These are phyloP conservation scores for Caloboletus inedulis DNA, from an alignment of 1,284 basidiomycete genomes.

Conservation along the genomic window DNA sequence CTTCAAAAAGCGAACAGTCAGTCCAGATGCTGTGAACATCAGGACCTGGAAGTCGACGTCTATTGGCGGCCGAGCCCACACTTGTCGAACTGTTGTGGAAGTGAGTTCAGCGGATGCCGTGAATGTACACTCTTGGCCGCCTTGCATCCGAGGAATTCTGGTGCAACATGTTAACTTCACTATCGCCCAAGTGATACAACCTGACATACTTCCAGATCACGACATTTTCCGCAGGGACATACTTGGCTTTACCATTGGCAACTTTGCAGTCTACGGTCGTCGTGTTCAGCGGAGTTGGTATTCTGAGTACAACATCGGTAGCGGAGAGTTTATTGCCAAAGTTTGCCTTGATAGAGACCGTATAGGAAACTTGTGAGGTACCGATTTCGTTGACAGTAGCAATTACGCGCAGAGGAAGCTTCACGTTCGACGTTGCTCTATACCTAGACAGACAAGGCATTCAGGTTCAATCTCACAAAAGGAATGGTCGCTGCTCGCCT, in stretches of 20 bases:
- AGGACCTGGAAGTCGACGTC: conserved; percentile 97
- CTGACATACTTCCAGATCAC: conserved; percentile 93
- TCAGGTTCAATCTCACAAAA: conserved; percentile 5
- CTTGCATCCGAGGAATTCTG: conserved; percentile 91
- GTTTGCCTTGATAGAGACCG: conserved; percentile 84
- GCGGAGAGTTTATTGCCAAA: conserved; percentile 92
- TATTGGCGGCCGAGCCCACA: conserved; percentile 97
- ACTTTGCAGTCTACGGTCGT: conserved; percentile 91
- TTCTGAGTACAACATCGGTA: conserved; percentile 87
- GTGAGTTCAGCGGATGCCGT: conserved; percentile 83
- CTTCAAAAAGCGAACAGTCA: conserved; percentile 96
- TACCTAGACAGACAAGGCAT: conserved; percentile 55
- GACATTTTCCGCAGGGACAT: conserved; percentile 91
- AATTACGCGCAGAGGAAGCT: conserved; percentile 87
- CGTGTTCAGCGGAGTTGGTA: conserved; percentile 95
- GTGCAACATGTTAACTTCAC: conserved; percentile 3
- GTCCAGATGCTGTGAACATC: conserved; percentile 96
- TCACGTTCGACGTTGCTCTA: conserved; percentile 93
- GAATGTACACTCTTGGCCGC: conserved; percentile 87
- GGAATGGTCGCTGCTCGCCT: conserved; percentile 43
- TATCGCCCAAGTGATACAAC: neutral
- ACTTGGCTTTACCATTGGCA: conserved; percentile 93
- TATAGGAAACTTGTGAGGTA: conserved; percentile 89
- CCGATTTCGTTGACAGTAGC: conserved; percentile 92
- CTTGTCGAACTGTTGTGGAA: conserved; percentile 84